Base-by-base conservation (phyloP, 495 filamentous ascomycete species). In the Cetradonia linearis region DNA sequence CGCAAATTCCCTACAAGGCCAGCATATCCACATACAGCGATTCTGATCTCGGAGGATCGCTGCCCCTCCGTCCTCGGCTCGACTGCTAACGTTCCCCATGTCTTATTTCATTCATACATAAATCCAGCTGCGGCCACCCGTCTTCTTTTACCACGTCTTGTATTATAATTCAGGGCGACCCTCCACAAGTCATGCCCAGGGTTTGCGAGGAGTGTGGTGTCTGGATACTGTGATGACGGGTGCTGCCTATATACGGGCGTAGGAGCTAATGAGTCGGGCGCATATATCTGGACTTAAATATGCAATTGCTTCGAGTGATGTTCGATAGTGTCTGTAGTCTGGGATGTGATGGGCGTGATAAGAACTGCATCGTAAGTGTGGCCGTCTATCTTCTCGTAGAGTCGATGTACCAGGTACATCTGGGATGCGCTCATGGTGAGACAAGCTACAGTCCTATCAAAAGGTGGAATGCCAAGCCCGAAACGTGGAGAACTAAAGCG, bases 61-160 rank as follows among this genome's bases (percentile, higher is more conserved):
- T 67, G 80, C 78, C 63, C 85, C 81, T 69, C 87, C 86, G 74
- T 96, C 91, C 68, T 96, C 92, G 63, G 85, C 84, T 72, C 84
- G 86, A 78, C 91, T 96, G 72, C 81, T 86, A 72, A 97, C 86
- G 78, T 87, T 91, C 63, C 93, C 93, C 93, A 98, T 98, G 23
- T 40, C 60, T 31, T 42, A 52, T 57, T n/a, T 40, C 34, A 25
- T 52, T 6, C 11, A 50, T 30, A 20, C 42, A 42, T 38, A 30
- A 37, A 5, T 30, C 31, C 18, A 3, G 40, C 44, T 42, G 36
- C 33, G 34, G 46, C 33, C 58, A 62, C 14, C 54, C 47, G 55
- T 58, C 30, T 40, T 37, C 28, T 34, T 18, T 28, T 40, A 38
- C 33, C 34, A 53, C 23, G 18, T 28, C 25, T 6, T 23, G n/a